A percentile compares a stretch with the other conserved stretches of the same genome.
Conservation (phyloP, 495 filamentous ascomycete genomes). For the Penicillium nucicola region DNA sequence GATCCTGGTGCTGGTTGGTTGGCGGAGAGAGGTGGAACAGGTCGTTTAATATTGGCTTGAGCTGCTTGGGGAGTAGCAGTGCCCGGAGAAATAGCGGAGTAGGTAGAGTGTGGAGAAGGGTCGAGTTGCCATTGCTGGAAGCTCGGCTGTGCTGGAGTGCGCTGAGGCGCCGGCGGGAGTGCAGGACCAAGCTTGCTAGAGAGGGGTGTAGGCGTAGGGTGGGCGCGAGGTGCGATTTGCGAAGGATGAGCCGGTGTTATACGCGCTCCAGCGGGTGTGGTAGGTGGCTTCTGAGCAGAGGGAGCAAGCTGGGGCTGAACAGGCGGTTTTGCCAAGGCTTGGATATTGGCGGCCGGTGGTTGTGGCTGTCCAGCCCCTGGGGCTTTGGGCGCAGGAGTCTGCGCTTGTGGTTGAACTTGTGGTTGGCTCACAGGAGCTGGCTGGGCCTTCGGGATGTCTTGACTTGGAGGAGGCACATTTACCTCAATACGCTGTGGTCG, state of each 20-base stretch:
- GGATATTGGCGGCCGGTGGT: constrained; percentile 31
- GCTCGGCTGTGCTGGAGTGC: constrained; percentile 29
- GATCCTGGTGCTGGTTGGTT: background rate
- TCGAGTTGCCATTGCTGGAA: constrained; percentile 45
- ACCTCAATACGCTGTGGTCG: constrained; percentile 9
- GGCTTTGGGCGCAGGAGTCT: constrained; percentile 9
- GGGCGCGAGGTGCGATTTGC: constrained; percentile 24
- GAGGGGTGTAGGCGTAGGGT: constrained; percentile 12
- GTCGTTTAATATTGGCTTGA: constrained; percentile 15
- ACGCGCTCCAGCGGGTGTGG: constrained; percentile 18
- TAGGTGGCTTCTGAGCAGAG: constrained; percentile 16
- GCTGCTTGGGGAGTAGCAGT: constrained; percentile 8
- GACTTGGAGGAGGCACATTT: background rate
- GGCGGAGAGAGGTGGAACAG: constrained; percentile 17
- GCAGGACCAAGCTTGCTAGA: constrained; percentile 14
- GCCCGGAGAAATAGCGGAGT: constrained; percentile 26
- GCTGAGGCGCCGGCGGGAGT: constrained; percentile 12
- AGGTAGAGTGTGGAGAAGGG: constrained; percentile 36
- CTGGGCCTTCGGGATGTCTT: constrained; percentile 12
- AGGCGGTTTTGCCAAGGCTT: constrained; percentile 22
- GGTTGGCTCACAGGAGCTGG: constrained; percentile 4
- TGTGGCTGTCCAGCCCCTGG: constrained; percentile 31
- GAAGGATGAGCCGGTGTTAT: constrained; percentile 20
- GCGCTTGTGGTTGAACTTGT: constrained; percentile 6
- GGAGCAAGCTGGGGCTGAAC: constrained; percentile 34